Evolutionary conservation across 495 filamentous ascomycete genomes (phyloP), one percentile per base, ranked within the genome.

Genomic region (Lasiosphaeris hirsuta): DNA sequence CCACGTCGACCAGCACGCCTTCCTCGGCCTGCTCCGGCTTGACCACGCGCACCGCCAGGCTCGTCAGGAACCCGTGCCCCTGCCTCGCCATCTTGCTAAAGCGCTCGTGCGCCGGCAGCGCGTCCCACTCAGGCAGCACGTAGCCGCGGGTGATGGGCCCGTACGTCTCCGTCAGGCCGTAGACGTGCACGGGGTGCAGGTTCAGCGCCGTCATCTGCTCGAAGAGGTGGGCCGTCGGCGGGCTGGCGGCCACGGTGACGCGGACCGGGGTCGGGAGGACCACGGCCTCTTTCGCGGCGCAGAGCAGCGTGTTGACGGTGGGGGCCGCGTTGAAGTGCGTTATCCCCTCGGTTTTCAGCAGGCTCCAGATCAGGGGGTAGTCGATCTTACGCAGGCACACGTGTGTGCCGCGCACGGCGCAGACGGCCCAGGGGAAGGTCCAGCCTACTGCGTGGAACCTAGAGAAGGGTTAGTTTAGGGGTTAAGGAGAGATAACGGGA

Each of bases 271-370:
- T 70, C 1, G 85, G 78, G 4, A 97, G 77, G 47, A 60, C 73
- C 57, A 81, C 82, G 3, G 94, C 94, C 63, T 89, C 83, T 39
- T 81, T 73, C 0, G 86, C 79, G 35, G 85, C 85, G 71, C 94
- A 97, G 7, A 98, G 83, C 1, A 97, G 74, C 0, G 92, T 98
- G 72, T 97, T 97, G 44, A 98, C 94, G 3, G 94, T 98, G 11
- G 94, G 94, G 5, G 94, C 94, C 5, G 94, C 94, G 65, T 91
- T 93, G 79, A 92, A 97, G 73, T 98, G 94, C 6, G 91, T 97
- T 54, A 97, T 86, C 10, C 80, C 74, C 65, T 96, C 90, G 38
- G 88, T 77, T 64, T 90, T 93, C 19, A 98, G 77, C 7, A 97
- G 69, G 38, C 78, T 75, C 94, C 94, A 98, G 56, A 98, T 96